Conservation (phyloP, 192 early-diverging fungal genomes). For the Backusella mclennaniae region DNA sequence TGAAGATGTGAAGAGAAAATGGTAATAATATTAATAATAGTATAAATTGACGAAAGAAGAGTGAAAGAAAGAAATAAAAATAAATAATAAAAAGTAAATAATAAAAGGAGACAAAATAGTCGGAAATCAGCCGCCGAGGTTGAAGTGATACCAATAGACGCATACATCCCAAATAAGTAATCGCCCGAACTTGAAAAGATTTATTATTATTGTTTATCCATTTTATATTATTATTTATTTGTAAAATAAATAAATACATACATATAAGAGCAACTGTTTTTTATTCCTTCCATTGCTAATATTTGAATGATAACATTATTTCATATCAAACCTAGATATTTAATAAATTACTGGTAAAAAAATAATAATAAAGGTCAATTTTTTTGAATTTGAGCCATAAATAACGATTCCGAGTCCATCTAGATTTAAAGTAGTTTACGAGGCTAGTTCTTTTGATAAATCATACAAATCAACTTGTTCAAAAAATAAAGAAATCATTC, state of each 20-base stretch:
- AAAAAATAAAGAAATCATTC: neutral
- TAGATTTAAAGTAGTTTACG: neutral
- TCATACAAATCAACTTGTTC: no score
- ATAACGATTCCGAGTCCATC: neutral
- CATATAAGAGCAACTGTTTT: neutral
- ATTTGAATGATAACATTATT: neutral
- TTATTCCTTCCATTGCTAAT: neutral
- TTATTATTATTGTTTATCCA: neutral
- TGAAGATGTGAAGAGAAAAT: neutral
- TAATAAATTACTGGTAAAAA: neutral
- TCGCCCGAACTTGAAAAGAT: neutral
- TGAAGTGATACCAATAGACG: slow-evolving; percentile 16
- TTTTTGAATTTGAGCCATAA: neutral
- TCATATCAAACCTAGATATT: neutral
- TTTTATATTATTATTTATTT: neutral
- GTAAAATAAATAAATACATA: neutral
- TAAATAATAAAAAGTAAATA: slow-evolving; percentile 2
- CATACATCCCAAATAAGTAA: slow-evolving; percentile 7
- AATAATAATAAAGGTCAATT: neutral
- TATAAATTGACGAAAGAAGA: neutral
- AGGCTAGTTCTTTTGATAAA: no score
- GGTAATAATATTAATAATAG: neutral
- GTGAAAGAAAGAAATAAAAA: slow-evolving; percentile 10
- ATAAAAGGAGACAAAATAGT: slow-evolving; percentile 6
- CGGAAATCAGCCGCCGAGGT: slow-evolving; percentile 25